Evolutionary conservation across 768 basidiomycete genomes (phyloP), one percentile per base, ranked within the genome.

Genomic region (Mrakia blollopis): DNA sequence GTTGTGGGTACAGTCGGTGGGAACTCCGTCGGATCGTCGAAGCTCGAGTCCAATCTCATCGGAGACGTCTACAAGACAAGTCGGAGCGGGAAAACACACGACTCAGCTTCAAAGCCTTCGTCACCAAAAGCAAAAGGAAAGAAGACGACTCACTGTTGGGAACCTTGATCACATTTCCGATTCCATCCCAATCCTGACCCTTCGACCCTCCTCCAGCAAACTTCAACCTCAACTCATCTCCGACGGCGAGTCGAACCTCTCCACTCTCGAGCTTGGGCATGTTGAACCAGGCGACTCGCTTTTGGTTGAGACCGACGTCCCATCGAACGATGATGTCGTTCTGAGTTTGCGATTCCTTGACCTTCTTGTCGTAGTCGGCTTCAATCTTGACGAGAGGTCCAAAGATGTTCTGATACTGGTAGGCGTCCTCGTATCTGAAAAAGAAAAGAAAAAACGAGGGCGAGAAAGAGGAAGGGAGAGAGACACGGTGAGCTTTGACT

Each of bases 361-460:
- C 87, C 74, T 91, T 88, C 85, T 98, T 98, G 83, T 99, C 97
- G 81, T 98, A 99, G 85, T 99, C 97, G 2, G 97, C 97, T 82
- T 99, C 97, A 80, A 99, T 98, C 86, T 99, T 99, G 84, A 99
- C 97, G 65, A 99, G 88, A 23, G 97, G 97, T 7, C 97, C 97
- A 81, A 98, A 96, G 75, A 99, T 98, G 82, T 99, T 99, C 86
- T 99, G 97, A 83, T 99, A 99, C 81, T 98, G 97, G 82, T 98
- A 99, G 63, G 97, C 97, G 83, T 99, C 97, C 83, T 98, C 96
- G 83, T 99, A 99, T 63, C 85, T 85, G 77, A 14, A 76, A 62
- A 57, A 28, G 35, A 28, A n/a, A 69, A 28, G 77, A 14, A 76
- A 62, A 57, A 28, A 32, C 23, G n/a, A 69, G 39, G 50, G 72